Base-by-base conservation (phyloP, 2,329 filamentous ascomycete species). In the Alternaria sp. region DNA sequence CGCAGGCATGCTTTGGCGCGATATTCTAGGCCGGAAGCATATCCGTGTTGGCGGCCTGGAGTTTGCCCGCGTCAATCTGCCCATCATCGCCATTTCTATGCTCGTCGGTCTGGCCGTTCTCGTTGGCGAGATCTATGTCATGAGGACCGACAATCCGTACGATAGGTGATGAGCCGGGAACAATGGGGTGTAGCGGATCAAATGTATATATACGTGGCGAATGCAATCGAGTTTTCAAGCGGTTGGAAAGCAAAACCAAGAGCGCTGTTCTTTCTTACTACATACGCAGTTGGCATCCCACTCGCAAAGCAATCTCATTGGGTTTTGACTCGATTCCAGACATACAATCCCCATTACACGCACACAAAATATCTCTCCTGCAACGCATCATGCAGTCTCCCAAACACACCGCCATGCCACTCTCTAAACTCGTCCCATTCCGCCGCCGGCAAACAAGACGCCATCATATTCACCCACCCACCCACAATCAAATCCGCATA, bases 1-100 rank as follows among this genome's bases (percentile, higher is more conserved):
- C 1, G 90, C 90, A 1, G 90, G 89, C 1, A 80, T 92, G 8
- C 78, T 92, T 0, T 92, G 90, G 90, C 82, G 88, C 2, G 88
- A 91, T 61, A 92, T 92, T 17, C 80, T 92, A 1, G 77, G 73
- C 0, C 80, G 88, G 28, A 92, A 92, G 71, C 84, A 90, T 62
- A 92, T 92, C 56, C 81, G 80, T 34, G 88, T 92, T 0, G 77
- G 81, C 2, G 80, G 83, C 0, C 77, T 86, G 3, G 88, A 91
- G 24, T 92, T 92, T 74, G 88, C 87, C 0, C 79, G 86, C 0
- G 84, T 88, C 4, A 92, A 92, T 70, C 71, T 90, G 13, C 88
- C 88, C 0, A 91, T 92, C 42, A 91, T 91, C 63, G 84, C 86
- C 1, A 85, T 90, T 21, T 76, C 88, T 2, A 91, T 90, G 88